These are phyloP conservation scores for Alternaria hordeiaustralica DNA, from an alignment of 2,329 filamentous ascomycete genomes.

Conservation along the genomic window DNA sequence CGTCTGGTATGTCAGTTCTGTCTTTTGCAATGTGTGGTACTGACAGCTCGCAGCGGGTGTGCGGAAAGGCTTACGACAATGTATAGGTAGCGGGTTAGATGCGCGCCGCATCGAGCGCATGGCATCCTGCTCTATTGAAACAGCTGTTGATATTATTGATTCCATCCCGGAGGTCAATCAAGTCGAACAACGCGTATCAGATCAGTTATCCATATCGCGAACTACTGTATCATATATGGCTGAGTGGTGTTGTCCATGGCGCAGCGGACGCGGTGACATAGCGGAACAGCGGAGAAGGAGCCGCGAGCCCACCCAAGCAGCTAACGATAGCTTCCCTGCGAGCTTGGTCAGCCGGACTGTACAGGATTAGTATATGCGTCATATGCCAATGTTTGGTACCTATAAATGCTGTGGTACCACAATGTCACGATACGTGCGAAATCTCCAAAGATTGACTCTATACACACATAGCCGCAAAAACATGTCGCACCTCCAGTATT, in stretches of 20 bases:
- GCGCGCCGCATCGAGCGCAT: too few relatives aligned
- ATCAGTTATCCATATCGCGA: too few relatives aligned
- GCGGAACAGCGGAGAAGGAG: not conserved
- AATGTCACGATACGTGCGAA: not conserved
- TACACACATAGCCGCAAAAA: not conserved
- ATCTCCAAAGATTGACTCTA: not conserved
- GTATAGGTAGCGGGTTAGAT: too few relatives aligned
- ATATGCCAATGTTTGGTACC: not conserved
- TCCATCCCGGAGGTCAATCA: too few relatives aligned
- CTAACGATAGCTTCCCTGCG: not conserved
- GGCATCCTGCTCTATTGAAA: too few relatives aligned
- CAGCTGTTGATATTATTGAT: too few relatives aligned
- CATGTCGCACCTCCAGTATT: constrained; percentile 42
- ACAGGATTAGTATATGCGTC: not conserved
- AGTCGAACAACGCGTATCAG: too few relatives aligned
- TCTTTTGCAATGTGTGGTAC: not conserved
- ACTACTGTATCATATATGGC: too few relatives aligned
- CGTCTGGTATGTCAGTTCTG: not conserved
- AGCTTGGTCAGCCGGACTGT: not conserved
- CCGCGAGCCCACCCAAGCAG: not conserved
- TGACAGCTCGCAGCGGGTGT: not conserved
- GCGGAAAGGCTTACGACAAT: not conserved
- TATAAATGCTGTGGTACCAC: not conserved
- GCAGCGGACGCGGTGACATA: not conserved
- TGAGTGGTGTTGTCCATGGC: too few relatives aligned